Evolutionary conservation across 2,329 filamentous ascomycete species (phyloP), one percentile per base, ranked within the genome.

Genomic region (Cladosporium sp.): DNA sequence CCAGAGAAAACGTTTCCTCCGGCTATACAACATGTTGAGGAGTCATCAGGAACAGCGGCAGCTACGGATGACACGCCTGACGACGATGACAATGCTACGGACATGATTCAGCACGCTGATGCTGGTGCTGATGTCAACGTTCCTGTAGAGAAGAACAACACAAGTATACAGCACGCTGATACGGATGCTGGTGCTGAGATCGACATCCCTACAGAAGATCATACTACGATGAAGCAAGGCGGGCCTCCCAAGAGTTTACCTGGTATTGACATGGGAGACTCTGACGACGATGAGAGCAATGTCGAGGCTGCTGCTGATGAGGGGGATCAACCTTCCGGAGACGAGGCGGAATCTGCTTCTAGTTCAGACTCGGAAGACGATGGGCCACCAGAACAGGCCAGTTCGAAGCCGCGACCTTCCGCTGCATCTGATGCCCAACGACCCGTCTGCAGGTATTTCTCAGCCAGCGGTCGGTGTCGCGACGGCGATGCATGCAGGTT

Each of bases 371-470:
- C 59, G 1, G 60, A 67, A 50, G 61, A 62, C 49, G 66, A 69
- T 35, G 61, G 57, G 4, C 57, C 65, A 0, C 73, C 73, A 4
- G 68, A 72, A 43, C 55, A 68, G 33, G 52, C 60, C 11, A 66
- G 69, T 5, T 69, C 70, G 0, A 73, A 71, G 52, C 55, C 45
- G 38, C 25, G 52, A 33, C 16, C 38, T 50, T 22, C 32, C 16
- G 33, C 38, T 4, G 36, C 33, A n/a, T n/a, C 40, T 7, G 39
- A 41, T 11, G 53, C 49, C 2, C 36, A 27, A 25, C 32, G 30
- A 22, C 54, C 45, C 2, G 42, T 58, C 4, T 69, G 67, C 53
- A 57, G 53, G 38, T 64, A 58, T 54, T 69, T 63, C 46, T 43
- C 55, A 2, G 58, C 58, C 7, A 62, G 57, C 35, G 67, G 67